Evolutionary conservation across 2,329 filamentous ascomycete genomes (phyloP).

Genomic region (Cercospora janseana): DNA sequence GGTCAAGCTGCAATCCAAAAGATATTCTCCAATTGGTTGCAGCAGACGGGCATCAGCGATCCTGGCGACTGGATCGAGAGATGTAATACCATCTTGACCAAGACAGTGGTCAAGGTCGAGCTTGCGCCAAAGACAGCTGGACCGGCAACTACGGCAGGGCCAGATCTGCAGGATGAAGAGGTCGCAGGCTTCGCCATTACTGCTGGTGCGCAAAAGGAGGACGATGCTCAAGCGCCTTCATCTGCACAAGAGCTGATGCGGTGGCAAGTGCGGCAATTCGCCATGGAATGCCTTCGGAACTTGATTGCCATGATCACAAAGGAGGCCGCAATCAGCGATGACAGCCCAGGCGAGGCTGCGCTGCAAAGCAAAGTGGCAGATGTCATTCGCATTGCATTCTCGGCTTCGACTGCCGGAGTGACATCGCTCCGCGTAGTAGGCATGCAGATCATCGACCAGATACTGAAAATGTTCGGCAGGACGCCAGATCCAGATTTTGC

Average conservation of each 20-base stretch:
- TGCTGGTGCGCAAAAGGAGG: conserved; percentile 54
- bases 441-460: conserved; percentile 86
- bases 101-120: conserved; percentile 69
- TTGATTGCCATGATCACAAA: conserved; percentile 76
- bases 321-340: conserved; percentile 73
- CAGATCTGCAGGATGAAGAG: conserved; percentile 94
- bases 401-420: conserved; percentile 90
- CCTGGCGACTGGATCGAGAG: conserved; percentile 83
- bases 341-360: conserved; percentile 72
- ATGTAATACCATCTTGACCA: conserved; percentile 84
- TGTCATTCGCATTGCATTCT: conserved; percentile 94
- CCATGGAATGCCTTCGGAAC: conserved; percentile 82
- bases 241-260: conserved; percentile 77
- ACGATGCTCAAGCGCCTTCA: conserved; percentile 41
- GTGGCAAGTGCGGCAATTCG: conserved; percentile 95
- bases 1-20: conserved; percentile 77
- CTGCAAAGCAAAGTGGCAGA: conserved; percentile 84
- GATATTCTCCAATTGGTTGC: conserved; percentile 88
- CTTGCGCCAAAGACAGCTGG: conserved; percentile 45
- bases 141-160: conserved; percentile 52
- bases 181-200: conserved; percentile 91
- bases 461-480: conserved; percentile 93
- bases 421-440: conserved; percentile 87
- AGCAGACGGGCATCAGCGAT: conserved; percentile 78
- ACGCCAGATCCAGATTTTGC: conserved; percentile 94